phyloP scores from a whole-genome alignment of 2,329 filamentous ascomycete species.

The Ophioceras dolichostomum region DNA sequence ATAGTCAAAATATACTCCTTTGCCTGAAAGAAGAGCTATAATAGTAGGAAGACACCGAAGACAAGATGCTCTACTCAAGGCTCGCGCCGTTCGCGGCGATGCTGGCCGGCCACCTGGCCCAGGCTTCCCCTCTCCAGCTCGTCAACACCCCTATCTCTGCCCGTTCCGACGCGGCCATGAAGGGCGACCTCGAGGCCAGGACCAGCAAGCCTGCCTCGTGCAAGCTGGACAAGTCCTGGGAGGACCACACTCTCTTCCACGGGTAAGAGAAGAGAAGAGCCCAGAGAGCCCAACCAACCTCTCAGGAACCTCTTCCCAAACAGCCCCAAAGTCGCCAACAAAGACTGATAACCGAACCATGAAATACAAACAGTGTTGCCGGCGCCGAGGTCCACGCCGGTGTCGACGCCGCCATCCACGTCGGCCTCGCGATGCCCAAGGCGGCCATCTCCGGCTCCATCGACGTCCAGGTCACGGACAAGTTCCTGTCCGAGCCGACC shows the following conservation, averaged over 20 bases:
- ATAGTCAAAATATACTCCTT: too few species aligned
- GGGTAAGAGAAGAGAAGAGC: slow-evolving; percentile 7
- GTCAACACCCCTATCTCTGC: background rate
- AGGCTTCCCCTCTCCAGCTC: slow-evolving; percentile 4
- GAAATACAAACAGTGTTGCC: slow-evolving; percentile 6
- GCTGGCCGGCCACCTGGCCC: slow-evolving; percentile 5
- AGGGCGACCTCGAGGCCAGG: slow-evolving; percentile 1
- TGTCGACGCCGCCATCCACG: slow-evolving; percentile 6
- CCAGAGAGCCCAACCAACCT: too few species aligned
- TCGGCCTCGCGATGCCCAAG: slow-evolving; percentile 9
- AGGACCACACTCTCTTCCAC: slow-evolving; percentile 10
- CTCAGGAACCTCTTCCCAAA: too few species aligned
- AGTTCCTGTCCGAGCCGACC: slow-evolving; percentile 9
- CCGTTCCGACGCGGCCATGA: background rate
- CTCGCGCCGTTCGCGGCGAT: slow-evolving; percentile 6
- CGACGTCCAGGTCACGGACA: slow-evolving; percentile 6
- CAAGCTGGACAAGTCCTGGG: slow-evolving; percentile 7
- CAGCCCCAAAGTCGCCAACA: too few species aligned
- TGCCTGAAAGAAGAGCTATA: too few species aligned
- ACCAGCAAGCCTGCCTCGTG: slow-evolving; percentile 3
- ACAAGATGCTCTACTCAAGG: slow-evolving; percentile 7
- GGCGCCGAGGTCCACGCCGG: slow-evolving; percentile 3
- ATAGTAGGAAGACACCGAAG: background rate
- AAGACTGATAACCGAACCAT: too few species aligned
- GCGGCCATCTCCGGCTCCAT: slow-evolving; percentile 9